A percentile compares a stretch with the other conserved stretches of the same genome.
These are phyloP conservation scores for Paraleonurus japonicus DNA, from an alignment of 257 asterid species.

Conservation along the genomic window DNA sequence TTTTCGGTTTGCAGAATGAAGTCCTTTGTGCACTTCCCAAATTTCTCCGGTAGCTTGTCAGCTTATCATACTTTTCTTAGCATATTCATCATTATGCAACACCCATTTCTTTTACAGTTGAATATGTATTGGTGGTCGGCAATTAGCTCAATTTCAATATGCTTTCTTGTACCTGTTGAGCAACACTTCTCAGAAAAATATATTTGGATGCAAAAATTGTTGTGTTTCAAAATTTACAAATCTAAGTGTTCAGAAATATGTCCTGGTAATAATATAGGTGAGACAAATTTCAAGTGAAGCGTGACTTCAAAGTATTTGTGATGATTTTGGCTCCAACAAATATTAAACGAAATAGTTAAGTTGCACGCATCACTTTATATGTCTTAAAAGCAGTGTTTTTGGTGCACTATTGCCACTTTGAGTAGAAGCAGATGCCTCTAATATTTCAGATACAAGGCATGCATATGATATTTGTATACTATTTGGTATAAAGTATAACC, in stretches of 20 bases:
- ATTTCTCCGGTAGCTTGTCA: not conserved
- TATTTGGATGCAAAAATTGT: not conserved
- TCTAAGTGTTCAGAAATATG: not conserved
- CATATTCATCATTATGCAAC: not conserved
- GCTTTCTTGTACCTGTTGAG: not conserved
- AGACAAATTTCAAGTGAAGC: not conserved
- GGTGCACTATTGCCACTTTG: not conserved
- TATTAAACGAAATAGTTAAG: not conserved
- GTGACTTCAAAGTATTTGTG: not conserved
- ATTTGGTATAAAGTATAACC: not conserved
- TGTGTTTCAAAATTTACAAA: not conserved
- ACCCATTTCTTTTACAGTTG: not conserved
- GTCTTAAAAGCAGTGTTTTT: not conserved
- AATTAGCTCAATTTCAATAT: not conserved
- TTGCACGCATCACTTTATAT: not conserved
- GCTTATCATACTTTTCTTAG: not conserved
- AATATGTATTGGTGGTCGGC: not conserved
- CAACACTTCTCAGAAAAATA: not conserved
- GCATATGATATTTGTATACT: not conserved
- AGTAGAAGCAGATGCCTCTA: not conserved
- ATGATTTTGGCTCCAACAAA: not conserved
- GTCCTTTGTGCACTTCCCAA: not conserved
- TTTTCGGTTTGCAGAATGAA: not conserved
- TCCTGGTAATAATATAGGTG: not conserved
- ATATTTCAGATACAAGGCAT: not conserved